Conservation (phyloP, 305 asterid species). For the Fraxinus platypoda region DNA sequence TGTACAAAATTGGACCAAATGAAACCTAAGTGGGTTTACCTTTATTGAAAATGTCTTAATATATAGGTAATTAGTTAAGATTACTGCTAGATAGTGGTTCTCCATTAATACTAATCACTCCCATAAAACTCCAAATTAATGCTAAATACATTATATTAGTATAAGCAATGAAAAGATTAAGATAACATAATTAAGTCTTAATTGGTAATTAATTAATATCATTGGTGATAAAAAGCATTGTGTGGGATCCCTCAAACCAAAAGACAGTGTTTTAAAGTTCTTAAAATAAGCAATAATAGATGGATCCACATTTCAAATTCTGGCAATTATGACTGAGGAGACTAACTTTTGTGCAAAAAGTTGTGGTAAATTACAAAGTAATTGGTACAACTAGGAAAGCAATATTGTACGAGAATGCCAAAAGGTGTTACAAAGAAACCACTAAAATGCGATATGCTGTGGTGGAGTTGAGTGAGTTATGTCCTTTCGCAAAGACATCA, state of each 20-base stretch:
- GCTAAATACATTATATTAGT: not conserved
- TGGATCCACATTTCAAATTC: not conserved
- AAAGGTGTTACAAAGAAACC: constrained; percentile 3
- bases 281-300: not conserved
- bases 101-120: not conserved
- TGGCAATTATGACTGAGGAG: not conserved
- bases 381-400: constrained; percentile 3
- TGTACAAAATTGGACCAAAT: too few relatives aligned
- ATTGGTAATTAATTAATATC: not conserved
- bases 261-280: not conserved
- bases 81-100: not conserved
- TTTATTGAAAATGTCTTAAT: not conserved
- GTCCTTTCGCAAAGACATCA: not conserved
- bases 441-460: not conserved
- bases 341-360: not conserved
- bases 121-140: not conserved
- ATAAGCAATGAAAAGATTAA: too few relatives aligned
- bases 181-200: not conserved
- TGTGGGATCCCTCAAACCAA: not conserved
- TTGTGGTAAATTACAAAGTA: not conserved
- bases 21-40: not conserved
- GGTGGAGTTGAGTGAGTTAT: constrained; percentile 1
- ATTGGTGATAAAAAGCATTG: not conserved
- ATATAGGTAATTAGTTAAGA: not conserved
- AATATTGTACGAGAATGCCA: not conserved